These are phyloP conservation scores for Suillus subalutaceus DNA, from an alignment of 768 basidiomycete species.

Conservation along the genomic window DNA sequence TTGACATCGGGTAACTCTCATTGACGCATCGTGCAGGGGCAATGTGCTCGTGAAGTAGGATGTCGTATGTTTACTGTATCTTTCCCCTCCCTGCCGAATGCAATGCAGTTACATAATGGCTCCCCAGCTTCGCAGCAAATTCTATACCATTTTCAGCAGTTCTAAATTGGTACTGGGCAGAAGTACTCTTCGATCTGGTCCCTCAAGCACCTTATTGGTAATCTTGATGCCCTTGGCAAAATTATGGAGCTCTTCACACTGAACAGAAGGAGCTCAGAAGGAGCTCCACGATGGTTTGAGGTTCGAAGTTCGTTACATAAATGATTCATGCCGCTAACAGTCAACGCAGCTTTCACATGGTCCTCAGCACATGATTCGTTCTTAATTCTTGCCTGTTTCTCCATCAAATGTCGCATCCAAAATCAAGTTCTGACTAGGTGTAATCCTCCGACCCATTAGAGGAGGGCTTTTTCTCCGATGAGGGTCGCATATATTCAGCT, in stretches of 20 bases:
- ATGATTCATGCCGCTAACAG: neutral
- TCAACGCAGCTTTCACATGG: neutral
- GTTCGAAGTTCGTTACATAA: neutral
- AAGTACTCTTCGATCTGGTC: neutral
- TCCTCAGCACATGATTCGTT: no score
- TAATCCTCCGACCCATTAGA: neutral
- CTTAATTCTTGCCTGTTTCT: neutral
- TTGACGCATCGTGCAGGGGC: conserved; percentile 2
- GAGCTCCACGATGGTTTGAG: neutral
- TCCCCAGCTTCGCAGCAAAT: no score
- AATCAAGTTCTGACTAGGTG: no score
- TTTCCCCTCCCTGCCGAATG: no score
- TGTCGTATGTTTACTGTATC: no score
- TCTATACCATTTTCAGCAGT: no score
- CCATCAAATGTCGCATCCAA: neutral
- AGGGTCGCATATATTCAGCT: neutral
- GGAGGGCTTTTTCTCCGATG: neutral
- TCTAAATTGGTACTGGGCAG: neutral
- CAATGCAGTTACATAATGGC: no score
- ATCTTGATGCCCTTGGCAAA: no score
- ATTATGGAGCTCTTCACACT: no score
- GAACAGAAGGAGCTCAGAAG: no score
- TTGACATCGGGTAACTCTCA: conserved; percentile 3
- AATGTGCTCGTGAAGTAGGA: no score
- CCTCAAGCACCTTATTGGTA: neutral